Conservation (phyloP, 2,329 filamentous ascomycete species). For the Rhexocercosporidium sp. region DNA sequence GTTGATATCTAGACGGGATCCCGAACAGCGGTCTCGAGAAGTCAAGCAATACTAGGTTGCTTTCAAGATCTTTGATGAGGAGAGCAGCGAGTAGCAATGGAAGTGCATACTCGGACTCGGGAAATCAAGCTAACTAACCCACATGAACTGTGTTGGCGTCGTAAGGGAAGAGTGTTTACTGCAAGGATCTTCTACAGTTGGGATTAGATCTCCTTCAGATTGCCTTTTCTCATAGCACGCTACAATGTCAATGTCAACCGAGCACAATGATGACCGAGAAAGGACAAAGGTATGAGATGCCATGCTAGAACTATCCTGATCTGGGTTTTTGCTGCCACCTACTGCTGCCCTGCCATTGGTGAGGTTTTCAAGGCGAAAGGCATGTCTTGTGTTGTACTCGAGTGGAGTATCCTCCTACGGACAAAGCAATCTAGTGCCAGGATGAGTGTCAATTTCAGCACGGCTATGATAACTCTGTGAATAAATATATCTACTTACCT, state of each 20-base stretch:
- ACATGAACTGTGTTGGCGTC: neutral
- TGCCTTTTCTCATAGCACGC: too few relatives aligned
- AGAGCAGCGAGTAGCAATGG: too few relatives aligned
- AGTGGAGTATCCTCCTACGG: neutral
- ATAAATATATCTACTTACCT: neutral
- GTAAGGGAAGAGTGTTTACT: neutral
- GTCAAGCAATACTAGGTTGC: neutral
- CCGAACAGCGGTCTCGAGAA: neutral
- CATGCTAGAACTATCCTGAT: too few relatives aligned
- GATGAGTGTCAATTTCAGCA: neutral
- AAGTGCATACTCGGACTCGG: neutral
- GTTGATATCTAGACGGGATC: neutral
- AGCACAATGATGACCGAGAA: too few relatives aligned
- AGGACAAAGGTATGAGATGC: too few relatives aligned
- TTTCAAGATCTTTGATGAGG: neutral
- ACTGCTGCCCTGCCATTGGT: neutral
- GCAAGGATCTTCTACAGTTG: neutral
- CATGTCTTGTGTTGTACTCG: neutral
- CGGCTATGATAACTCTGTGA: neutral
- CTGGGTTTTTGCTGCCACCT: neutral
- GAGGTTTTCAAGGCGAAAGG: neutral
- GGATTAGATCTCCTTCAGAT: neutral
- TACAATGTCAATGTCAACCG: too few relatives aligned
- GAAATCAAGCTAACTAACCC: neutral
- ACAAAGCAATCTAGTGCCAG: too few relatives aligned